Percentiles rank a stretch among this genome's conserved stretches.
These are phyloP conservation scores for Sporothrix globosa DNA, from an alignment of 2,329 filamentous ascomycete species.

Conservation along the genomic window DNA sequence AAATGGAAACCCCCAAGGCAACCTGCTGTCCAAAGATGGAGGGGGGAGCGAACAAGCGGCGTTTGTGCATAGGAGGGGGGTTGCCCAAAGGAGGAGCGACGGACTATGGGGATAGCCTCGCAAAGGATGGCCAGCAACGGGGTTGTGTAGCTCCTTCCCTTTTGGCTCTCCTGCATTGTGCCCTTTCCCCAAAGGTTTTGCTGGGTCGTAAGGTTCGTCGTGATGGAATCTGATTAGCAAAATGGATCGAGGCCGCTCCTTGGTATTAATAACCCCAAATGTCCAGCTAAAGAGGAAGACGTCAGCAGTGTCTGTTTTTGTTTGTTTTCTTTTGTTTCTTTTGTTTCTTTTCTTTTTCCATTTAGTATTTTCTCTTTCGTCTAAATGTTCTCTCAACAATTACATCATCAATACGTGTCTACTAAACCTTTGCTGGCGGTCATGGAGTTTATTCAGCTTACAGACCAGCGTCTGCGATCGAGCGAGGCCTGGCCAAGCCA, in stretches of 20 bases:
- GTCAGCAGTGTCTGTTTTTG: too few species aligned
- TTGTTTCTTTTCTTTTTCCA: too few species aligned
- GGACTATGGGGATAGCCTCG: not conserved
- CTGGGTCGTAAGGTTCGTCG: not conserved
- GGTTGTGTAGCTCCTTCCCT: not conserved
- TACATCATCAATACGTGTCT: too few species aligned
- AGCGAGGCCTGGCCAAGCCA: not conserved
- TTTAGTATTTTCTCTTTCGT: too few species aligned
- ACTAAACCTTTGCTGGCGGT: too few species aligned
- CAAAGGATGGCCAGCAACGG: too few species aligned
- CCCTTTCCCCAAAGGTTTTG: not conserved
- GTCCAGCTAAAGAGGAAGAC: too few species aligned
- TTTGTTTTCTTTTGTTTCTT: too few species aligned
- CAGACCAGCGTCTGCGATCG: too few species aligned
- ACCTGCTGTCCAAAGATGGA: conserved; percentile 1
- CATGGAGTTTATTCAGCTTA: too few species aligned
- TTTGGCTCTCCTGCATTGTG: conserved; percentile 1
- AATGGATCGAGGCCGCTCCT: not conserved
- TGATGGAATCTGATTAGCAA: conserved; percentile 10
- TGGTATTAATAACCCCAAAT: too few species aligned
- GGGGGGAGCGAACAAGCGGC: not conserved
- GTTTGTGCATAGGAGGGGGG: conserved; percentile 1
- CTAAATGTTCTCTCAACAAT: too few species aligned
- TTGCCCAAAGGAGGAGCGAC: conserved; percentile 5
- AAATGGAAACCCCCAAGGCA: conserved; percentile 2